Base-by-base conservation (phyloP, 441 rosid genomes). In the Erodium trifolium region DNA sequence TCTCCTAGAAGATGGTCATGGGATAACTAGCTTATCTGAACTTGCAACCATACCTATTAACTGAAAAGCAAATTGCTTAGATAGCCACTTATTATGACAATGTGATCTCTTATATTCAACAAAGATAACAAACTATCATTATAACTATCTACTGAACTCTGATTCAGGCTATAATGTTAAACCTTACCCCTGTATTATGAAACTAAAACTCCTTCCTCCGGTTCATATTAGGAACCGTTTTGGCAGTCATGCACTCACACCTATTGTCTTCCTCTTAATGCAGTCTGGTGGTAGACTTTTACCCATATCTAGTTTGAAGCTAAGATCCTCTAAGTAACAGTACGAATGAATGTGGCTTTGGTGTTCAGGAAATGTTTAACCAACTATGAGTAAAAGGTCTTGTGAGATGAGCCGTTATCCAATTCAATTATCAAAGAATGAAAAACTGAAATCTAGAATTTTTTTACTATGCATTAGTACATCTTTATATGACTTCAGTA, bases 51-150 rank as follows among this genome's bases (percentile, higher is more conserved):
- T 53, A 14, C 3, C 18, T 53, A 53, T 5, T 14, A n/a, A 16
- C 3, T 53, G 18, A 53, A 53, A 53, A n/a, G 3, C 9, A 53
- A 53, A n/a, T n/a, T 53, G 17, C 18, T 55, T 14, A 55, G 62
- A 55, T 55, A 55, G 62, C 4, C 23, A 55, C 62, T 55, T 55
- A 55, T 14, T 16, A 55, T 55, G 62, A 55, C 62, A 55, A 55
- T 14, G 62, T 55, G 62, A 17, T 16, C 59, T 17, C 62, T 55
- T 55, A 0, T 27, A 55, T 16, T 16, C 62, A 55, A 55, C 19
- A 55, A 55, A 14, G 19, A 17, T 55, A 16, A 55, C 9, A 55
- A 27, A 16, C 60, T 55, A 55, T 55, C 60, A 53, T 14, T 53
- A 13, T 14, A 51, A 16, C 59, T 51, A 3, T 51, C 17, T 12